Conservation (phyloP, 176 grass and related monocot genomes). For the Carex kokanica region DNA sequence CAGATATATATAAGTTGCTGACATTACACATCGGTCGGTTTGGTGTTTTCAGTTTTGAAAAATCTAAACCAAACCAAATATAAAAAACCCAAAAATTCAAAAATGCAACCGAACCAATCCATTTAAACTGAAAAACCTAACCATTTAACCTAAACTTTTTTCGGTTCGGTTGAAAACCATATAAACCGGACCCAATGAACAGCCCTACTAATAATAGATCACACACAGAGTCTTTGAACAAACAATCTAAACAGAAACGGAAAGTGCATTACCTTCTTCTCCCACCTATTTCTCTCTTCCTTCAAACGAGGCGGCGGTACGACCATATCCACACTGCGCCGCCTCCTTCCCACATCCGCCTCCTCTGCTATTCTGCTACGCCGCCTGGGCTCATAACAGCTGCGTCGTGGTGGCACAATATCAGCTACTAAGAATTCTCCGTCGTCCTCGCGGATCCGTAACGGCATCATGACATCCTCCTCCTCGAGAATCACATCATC, state of each 20-base stretch:
- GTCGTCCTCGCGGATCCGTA: constrained; percentile 85
- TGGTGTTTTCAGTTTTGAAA: too few species aligned
- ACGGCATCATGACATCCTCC: constrained; percentile 62
- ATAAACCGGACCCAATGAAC: too few species aligned
- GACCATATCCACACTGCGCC: constrained; percentile 71
- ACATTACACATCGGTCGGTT: too few species aligned
- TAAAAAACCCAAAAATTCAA: too few species aligned
- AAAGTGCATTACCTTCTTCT: constrained; percentile 23
- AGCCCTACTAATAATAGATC: background rate
- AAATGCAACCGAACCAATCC: too few species aligned
- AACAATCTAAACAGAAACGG: background rate
- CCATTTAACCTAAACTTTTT: too few species aligned
- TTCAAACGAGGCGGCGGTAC: background rate
- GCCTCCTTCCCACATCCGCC: constrained; percentile 48
- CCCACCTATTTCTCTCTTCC: constrained; percentile 33
- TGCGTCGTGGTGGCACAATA: constrained; percentile 58
- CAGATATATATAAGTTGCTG: too few species aligned
- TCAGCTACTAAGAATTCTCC: constrained; percentile 92
- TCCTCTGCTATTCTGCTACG: constrained; percentile 38
- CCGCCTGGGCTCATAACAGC: constrained; percentile 69
- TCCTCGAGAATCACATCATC: constrained; percentile 52
- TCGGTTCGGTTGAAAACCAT: too few species aligned
- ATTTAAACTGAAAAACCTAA: too few species aligned
- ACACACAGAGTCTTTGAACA: background rate
- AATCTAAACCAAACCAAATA: too few species aligned